Base-by-base conservation (phyloP, 2,329 filamentous ascomycete genomes). In the Xylaria sp. region DNA sequence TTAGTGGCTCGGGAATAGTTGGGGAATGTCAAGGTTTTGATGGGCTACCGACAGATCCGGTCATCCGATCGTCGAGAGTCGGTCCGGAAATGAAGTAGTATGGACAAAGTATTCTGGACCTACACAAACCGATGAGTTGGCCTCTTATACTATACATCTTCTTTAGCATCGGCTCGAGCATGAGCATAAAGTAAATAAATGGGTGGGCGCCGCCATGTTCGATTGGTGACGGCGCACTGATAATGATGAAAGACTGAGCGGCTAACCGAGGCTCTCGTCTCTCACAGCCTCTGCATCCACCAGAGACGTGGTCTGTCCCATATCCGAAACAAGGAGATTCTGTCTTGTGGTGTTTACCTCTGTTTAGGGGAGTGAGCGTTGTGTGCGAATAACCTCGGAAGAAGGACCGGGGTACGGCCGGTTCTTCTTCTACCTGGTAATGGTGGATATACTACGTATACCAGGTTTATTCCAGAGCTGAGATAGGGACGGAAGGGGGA, bases 41-140 rank as follows among this genome's bases (percentile, higher is more conserved):
- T 53, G 42, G 42, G 59, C 25, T 62, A 50, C 13, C 10, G 25
- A 53, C 25, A 53, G n/a, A 53, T 53, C 5, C 13, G 50, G 50
- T n/a, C 13, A 53, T 53, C 25, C 25, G 50, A 16, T 25, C 25
- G 50, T 32, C 16, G 29, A 29, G 25, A 32, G 50, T 53, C 50
- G 25, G 16, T 13, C 42, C 51, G 58, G 58, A 55, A 35, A 66
- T n/a, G 57, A 51, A 60, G 57, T 42, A 23, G 16, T 44, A 44
- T 44, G 8, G 10, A 35, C n/a, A n/a, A 10, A 10, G 32, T 35
- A 35, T 35, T 9, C 10, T 35, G 32, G 32, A 10, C 32, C 5
- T 35, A 35, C 32, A 6, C 10, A 35, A 6, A 2, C 21, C n/a
- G 10, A 16, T 6, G 18, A 32, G 50, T 29, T 18, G 50, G 8